Percentiles rank a stretch among this genome's conserved stretches.
These are phyloP conservation scores for Venturia aucupariae DNA, from an alignment of 2,329 filamentous ascomycete genomes.

Conservation along the genomic window DNA sequence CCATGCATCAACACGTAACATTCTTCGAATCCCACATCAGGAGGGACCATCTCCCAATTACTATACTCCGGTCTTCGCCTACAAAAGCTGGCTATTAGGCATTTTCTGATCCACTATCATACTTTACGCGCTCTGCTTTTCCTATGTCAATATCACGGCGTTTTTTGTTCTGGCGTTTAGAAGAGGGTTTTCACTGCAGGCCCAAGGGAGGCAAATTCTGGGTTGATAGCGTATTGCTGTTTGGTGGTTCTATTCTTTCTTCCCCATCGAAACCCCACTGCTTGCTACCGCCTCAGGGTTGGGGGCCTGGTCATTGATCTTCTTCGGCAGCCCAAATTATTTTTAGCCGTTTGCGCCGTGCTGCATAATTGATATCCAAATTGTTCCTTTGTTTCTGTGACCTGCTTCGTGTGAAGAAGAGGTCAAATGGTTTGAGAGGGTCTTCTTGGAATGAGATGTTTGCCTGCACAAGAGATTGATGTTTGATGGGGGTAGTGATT, in stretches of 20 bases:
- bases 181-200: constrained; percentile 21
- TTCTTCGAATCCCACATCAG: neutral
- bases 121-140: neutral
- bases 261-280: constrained; percentile 14
- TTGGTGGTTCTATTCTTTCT: constrained; percentile 20
- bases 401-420: neutral
- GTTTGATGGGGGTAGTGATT: no score
- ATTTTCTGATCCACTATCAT: neutral
- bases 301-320: neutral
- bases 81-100: neutral
- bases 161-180: constrained; percentile 21
- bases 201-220: constrained; percentile 16
- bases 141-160: constrained; percentile 5
- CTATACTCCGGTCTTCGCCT: neutral
- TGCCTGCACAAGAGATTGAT: neutral
- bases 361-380: constrained; percentile 1
- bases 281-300: neutral
- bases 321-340: neutral
- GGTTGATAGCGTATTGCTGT: constrained; percentile 27
- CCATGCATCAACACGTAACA: neutral
- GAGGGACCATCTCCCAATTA: neutral
- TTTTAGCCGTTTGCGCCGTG: neutral
- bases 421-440: neutral
- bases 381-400: neutral
- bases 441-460: neutral